phyloP scores from a whole-genome alignment of 176 grass and related monocot species.

The Cenchrus purpureus region DNA sequence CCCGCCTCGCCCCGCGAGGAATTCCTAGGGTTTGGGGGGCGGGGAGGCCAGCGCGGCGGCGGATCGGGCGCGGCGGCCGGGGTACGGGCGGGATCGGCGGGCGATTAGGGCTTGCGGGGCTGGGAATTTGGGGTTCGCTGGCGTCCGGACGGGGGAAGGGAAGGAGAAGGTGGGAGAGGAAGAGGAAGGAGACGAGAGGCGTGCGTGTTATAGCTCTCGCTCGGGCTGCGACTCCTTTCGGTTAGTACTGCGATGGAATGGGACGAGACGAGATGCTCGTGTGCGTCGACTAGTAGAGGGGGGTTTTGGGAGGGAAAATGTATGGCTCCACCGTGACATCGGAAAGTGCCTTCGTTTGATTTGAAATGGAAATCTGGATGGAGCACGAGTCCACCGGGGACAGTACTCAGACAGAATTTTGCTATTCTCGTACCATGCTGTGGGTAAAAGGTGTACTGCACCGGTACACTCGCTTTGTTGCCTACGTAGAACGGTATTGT shows the following conservation, averaged over 20 bases:
- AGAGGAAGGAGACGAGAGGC: not conserved
- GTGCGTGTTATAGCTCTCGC: conserved; percentile 27
- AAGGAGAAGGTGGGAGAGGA: not conserved
- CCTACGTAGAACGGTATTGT: not conserved
- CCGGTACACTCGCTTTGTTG: not conserved
- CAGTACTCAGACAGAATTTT: not conserved
- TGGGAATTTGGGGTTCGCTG: no score
- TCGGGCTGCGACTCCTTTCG: not conserved
- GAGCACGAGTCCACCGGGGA: not conserved
- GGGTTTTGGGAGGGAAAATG: conserved; percentile 46
- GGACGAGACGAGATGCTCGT: not conserved
- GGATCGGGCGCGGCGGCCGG: conserved; percentile 25
- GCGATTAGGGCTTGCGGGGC: conserved; percentile 9
- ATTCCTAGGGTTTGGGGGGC: conserved; percentile 53
- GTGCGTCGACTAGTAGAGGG: not conserved
- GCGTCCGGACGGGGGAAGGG: no score
- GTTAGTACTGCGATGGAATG: not conserved
- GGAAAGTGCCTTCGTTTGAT: not conserved
- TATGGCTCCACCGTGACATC: not conserved
- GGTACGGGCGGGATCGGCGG: conserved; percentile 30
- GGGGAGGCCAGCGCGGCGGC: conserved; percentile 23
- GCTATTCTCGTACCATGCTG: not conserved
- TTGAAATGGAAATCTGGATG: conserved; percentile 34
- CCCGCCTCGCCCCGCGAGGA: not conserved
- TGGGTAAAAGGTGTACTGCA: not conserved